These are phyloP conservation scores for Haematococcus lacustris DNA, from an alignment of 139 green algal species.

Conservation along the genomic window DNA sequence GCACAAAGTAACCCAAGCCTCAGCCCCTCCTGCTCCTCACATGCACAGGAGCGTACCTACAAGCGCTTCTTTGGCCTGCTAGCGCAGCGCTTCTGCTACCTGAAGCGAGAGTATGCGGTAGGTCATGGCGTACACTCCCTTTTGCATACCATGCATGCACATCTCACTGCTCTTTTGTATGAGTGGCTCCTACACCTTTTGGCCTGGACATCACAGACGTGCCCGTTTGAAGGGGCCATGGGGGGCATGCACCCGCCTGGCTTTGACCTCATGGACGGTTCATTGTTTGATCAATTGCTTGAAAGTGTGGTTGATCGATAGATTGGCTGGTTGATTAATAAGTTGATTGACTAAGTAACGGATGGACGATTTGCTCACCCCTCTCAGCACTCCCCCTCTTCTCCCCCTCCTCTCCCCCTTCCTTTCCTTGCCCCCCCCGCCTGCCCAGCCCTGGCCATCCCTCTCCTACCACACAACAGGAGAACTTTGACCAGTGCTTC, in stretches of 20 bases:
- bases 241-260: too few species aligned
- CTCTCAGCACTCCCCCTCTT: not conserved
- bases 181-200: slow-evolving; percentile 25
- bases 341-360: not conserved
- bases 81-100: slow-evolving; percentile 85
- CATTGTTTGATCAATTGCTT: not conserved
- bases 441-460: too few species aligned
- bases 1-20: too few species aligned
- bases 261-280: not conserved
- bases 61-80: slow-evolving; percentile 93
- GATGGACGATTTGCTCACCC: not conserved
- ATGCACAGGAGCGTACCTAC: slow-evolving; percentile 70
- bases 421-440: not conserved
- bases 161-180: not conserved
- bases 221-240: not conserved
- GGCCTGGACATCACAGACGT: slow-evolving; percentile 17
- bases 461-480: too few species aligned
- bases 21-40: too few species aligned
- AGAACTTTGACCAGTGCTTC: slow-evolving; percentile 85
- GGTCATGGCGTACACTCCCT: not conserved
- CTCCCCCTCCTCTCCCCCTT: not conserved
- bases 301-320: not conserved
- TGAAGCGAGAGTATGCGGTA: slow-evolving; percentile 63
- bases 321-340: not conserved
- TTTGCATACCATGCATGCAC: not conserved